Conservation (phyloP, 495 filamentous ascomycete species). For the Glonium stellatum region DNA sequence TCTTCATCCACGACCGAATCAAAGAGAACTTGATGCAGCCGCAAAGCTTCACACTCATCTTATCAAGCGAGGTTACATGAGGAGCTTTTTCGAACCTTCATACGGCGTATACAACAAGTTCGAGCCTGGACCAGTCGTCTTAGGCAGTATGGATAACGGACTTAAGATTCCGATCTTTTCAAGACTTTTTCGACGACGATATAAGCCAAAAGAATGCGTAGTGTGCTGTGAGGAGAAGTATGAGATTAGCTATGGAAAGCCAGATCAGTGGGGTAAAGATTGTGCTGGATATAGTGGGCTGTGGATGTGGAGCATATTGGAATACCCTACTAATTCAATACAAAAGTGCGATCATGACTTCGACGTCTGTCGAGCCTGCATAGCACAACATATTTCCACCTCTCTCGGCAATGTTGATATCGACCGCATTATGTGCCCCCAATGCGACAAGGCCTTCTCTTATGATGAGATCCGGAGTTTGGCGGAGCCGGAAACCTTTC, state of each 20-base stretch:
- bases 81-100: not conserved
- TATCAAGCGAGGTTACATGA: not conserved
- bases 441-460: not conserved
- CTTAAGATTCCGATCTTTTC: conserved; percentile 3
- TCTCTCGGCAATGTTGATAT: not conserved
- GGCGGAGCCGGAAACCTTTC: not conserved
- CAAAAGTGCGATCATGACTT: conserved; percentile 3
- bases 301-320: conserved; percentile 9
- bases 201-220: conserved; percentile 8
- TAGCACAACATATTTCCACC: not conserved
- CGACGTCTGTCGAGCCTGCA: conserved; percentile 7
- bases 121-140: not conserved
- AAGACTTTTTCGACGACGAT: not conserved
- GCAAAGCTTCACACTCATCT: not conserved
- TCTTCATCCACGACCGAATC: not conserved
- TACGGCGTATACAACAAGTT: no score
- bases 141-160: not conserved
- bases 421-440: conserved; percentile 3
- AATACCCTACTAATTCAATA: not conserved
- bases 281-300: not conserved
- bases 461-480: conserved; percentile 2
- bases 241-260: conserved; percentile 2
- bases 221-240: conserved; percentile 11
- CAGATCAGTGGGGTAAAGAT: not conserved
- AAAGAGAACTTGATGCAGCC: not conserved